These are phyloP conservation scores for Lactarius akahatsu DNA, from an alignment of 768 basidiomycete species.

Conservation along the genomic window DNA sequence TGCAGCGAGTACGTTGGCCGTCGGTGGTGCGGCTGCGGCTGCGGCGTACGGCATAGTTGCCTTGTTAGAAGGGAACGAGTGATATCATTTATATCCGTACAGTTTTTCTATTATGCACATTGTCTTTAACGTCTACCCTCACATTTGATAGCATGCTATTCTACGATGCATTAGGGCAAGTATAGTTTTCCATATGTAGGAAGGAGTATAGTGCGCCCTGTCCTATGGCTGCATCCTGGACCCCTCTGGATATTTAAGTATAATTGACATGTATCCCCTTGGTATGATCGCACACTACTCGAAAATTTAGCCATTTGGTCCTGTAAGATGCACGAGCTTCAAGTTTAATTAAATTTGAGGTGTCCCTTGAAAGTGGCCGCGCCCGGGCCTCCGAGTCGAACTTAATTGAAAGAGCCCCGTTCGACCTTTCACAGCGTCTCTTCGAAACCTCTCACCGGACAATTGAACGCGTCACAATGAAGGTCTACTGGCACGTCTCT, in stretches of 20 bases:
- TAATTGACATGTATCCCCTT: not conserved
- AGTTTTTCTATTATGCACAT: not conserved
- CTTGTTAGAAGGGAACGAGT: conserved; percentile 40
- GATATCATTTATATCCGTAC: not conserved
- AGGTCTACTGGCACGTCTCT: too few relatives aligned
- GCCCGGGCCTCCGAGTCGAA: too few relatives aligned
- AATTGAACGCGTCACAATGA: too few relatives aligned
- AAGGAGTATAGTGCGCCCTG: not conserved
- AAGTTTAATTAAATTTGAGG: too few relatives aligned
- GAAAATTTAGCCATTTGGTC: not conserved
- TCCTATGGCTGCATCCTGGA: not conserved
- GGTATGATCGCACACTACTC: not conserved
- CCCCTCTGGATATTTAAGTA: not conserved
- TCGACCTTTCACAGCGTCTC: too few relatives aligned
- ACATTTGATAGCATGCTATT: too few relatives aligned
- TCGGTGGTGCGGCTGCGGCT: conserved; percentile 88
- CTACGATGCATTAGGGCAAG: not conserved
- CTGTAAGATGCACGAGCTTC: too few relatives aligned
- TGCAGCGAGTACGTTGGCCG: conserved; percentile 79
- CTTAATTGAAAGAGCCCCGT: too few relatives aligned
- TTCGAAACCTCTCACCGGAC: too few relatives aligned
- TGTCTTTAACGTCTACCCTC: not conserved
- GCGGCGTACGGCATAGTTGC: conserved; percentile 63
- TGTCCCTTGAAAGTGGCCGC: too few relatives aligned
- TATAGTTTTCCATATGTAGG: too few relatives aligned